Base-by-base conservation (phyloP, 768 basidiomycete genomes). In the Pulveroboletus frians region DNA sequence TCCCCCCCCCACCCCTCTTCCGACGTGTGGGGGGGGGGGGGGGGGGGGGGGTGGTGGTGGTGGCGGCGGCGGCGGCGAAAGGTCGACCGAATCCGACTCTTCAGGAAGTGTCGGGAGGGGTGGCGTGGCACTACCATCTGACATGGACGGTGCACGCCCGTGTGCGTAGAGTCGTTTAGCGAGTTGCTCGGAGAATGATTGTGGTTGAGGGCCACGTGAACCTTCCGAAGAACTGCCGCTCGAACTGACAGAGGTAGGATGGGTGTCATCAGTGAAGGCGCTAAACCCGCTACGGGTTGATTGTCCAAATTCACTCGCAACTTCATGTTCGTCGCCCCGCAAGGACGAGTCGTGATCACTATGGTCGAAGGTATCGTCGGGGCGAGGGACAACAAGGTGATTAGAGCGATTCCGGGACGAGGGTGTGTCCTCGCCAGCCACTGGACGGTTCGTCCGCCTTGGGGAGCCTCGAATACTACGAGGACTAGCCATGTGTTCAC, bases 391-490 rank as follows among this genome's bases (percentile, higher is more conserved):
- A 34, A 74, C 64, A 32, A 78, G 65, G 49, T 72, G 71, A 52
- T 69, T 68, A 4, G 69, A 61, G 43, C 71, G 78, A 55, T 69
- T 71, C 47, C 73, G 46, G 40, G 61, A 47, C 36, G 76, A 65
- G 34, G 76, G 71, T 35, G 76, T 69, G 36, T 78, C 65, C 9
- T 72, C 70, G 29, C 62, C 61, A 23, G 43, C 55, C 15, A 61
- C 46, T 23, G 57, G 60, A 13, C 67, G 67, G 43, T 71, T 78
- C 18, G 73, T 72, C 17, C 78, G 78, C 54, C 83, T 76, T 35
- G 87, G 85, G 3, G 85, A 87, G 17, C 76, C 80, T 54, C 84
- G 75, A 32, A 85, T 73, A 59, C 84, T 88, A 43, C 85, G 78
- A 35, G 83, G 79, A 62, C 79, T 84, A 6, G 82, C 78, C 27